A percentile compares a stretch with the other conserved stretches of the same genome.
These are phyloP conservation scores for Pulveroboletus frians DNA, from an alignment of 768 basidiomycete species.

Conservation along the genomic window DNA sequence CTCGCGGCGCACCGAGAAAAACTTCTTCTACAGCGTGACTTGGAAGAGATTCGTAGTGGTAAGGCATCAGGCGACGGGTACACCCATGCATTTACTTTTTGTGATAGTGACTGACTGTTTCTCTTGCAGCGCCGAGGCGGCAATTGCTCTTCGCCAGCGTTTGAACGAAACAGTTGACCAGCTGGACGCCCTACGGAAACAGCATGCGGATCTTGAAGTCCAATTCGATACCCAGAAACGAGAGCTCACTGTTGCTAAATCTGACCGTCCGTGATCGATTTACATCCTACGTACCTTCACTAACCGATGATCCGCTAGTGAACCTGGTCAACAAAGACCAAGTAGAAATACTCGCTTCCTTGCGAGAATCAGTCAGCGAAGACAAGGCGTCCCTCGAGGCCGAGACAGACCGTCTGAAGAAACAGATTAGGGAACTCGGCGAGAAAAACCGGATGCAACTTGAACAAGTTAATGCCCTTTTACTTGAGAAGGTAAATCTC, in stretches of 20 bases:
- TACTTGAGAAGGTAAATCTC: conserved; percentile 86
- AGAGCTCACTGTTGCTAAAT: conserved; percentile 78
- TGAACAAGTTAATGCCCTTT: conserved; percentile 78
- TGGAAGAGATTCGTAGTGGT: conserved; percentile 89
- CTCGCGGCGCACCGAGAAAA: conserved; percentile 79
- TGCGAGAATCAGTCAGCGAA: conserved; percentile 85
- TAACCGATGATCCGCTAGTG: conserved; percentile 43
- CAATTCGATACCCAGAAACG: conserved; percentile 54
- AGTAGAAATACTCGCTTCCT: conserved; percentile 76
- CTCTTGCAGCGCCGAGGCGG: conserved; percentile 65
- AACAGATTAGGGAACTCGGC: conserved; percentile 61
- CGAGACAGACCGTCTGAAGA: conserved; percentile 59
- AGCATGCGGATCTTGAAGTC: conserved; percentile 68
- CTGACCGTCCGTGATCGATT: conserved; percentile 57
- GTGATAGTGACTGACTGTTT: conserved; percentile 1
- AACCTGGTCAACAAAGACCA: conserved; percentile 92
- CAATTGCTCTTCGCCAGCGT: conserved; percentile 81
- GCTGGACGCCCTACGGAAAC: conserved; percentile 63
- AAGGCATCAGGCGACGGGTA: conserved; percentile 80
- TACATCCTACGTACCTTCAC: neutral
- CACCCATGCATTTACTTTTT: conserved; percentile 16
- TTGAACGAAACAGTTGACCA: conserved; percentile 85
- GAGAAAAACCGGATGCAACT: conserved; percentile 91
- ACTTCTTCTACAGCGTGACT: conserved; percentile 68
- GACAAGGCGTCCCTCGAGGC: conserved; percentile 75